These are phyloP conservation scores for Fistulinella prunicolor DNA, from an alignment of 768 basidiomycete species.

Conservation along the genomic window DNA sequence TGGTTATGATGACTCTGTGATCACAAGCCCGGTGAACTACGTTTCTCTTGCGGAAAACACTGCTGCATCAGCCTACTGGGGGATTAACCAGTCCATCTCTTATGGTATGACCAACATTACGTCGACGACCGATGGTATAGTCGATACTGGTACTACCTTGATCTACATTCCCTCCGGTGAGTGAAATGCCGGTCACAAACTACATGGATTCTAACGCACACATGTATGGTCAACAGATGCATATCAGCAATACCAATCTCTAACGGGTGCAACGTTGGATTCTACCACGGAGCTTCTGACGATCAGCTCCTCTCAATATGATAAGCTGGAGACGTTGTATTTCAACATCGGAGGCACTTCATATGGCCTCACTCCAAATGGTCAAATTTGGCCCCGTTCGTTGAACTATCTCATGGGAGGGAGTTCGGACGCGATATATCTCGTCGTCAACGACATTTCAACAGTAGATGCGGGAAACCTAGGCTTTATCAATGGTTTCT, in stretches of 20 bases:
- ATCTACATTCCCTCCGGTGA: constrained; percentile 22
- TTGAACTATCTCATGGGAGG: constrained; percentile 16
- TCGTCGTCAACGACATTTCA: constrained; percentile 15
- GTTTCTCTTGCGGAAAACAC: constrained; percentile 20
- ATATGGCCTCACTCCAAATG: neutral
- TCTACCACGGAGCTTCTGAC: constrained; percentile 26
- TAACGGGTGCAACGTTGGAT: constrained; percentile 28
- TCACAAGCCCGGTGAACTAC: constrained; percentile 17
- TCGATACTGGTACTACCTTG: constrained; percentile 33
- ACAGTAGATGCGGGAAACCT: no score
- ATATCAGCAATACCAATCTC: constrained; percentile 15
- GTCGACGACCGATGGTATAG: constrained; percentile 28
- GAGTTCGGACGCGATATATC: constrained; percentile 19
- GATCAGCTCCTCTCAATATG: constrained; percentile 10
- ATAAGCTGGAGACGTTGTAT: neutral
- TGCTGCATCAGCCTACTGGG: constrained; percentile 30
- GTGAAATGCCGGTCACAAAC: neutral
- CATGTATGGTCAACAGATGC: constrained; percentile 16
- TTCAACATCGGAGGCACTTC: neutral
- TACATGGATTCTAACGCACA: neutral
- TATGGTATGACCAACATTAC: constrained; percentile 26
- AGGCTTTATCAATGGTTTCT: constrained; percentile 17
- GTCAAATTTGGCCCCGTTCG: constrained; percentile 34
- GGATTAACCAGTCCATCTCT: constrained; percentile 29
- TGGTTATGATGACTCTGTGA: constrained; percentile 16